Base-by-base conservation (phyloP, 345 rosid genomes). In the Zanthoxylum bungeanum region DNA sequence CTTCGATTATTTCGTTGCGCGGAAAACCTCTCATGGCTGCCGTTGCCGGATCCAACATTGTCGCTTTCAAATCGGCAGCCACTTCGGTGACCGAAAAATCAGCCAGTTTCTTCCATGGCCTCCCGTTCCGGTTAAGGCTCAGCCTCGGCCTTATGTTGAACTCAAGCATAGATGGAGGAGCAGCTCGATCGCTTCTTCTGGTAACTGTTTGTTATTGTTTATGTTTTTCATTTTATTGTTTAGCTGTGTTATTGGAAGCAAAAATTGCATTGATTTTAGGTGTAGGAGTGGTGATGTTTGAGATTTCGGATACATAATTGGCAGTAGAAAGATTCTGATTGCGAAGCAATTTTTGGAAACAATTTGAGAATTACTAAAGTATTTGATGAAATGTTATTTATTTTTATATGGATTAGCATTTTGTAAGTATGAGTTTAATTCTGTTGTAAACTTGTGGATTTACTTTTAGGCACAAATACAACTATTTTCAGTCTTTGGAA, bases 21-120 rank as follows among this genome's bases (percentile, higher is more conserved):
- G 75, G 78, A 30, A 66, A 81, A 60, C 36, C 73, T 66, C 72
- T 76, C 14, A 82, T 85, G 89, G 94, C 93, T 73, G 81, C 91
- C 17, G 73, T 82, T 55, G 77, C 93, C 51, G 92, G 84, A 78
- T 80, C 97, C 56, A 84, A 61, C 42, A 62, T 78, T 73, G 69
- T 81, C 66, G 82, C 89, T 44, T 75, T 87, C 73, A 89, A 83
- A 79, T 61, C 85, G 21, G 73, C 79, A 51, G 79, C 81, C 5
- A 73, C 66, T 72, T 75, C n/a, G 33, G 74, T 40, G 81, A 77
- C 53, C 83, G 78, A 28, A 84, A 77, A 81, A 21, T 72, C 66
- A 62, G 66, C 44, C 90, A 82, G 17, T 60, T 79, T 64, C 78
- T 71, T 22, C 87, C 85, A 69, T 85, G 84, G 82, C 64, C 87